Evolutionary conservation across 2,329 filamentous ascomycete species (phyloP).

Genomic region (Bipolaris zeicola): DNA sequence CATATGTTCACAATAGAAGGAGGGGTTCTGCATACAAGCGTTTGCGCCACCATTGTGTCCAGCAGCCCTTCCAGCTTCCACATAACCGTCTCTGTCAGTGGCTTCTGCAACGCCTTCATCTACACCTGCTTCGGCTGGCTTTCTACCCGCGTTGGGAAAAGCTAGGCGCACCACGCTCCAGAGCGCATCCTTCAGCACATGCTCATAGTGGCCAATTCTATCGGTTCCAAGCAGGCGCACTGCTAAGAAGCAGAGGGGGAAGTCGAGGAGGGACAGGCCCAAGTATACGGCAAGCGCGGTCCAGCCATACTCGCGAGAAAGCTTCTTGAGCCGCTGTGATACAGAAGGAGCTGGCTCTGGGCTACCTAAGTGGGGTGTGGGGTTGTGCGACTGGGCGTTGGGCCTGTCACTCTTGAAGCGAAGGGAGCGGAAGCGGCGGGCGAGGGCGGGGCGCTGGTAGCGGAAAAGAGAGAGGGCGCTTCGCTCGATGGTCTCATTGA

Average conservation of each 20-base stretch:
- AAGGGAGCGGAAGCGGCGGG: constrained; percentile 38
- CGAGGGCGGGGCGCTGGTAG: constrained; percentile 26
- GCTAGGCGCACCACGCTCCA: constrained; percentile 65
- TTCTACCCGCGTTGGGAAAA: constrained; percentile 61
- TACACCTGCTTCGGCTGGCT: constrained; percentile 54
- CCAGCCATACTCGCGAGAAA: constrained; percentile 94
- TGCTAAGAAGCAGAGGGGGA: constrained; percentile 91
- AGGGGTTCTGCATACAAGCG: constrained; percentile 69
- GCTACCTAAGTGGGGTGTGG: constrained; percentile 49
- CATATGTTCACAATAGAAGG: neutral
- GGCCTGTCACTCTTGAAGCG: constrained; percentile 47
- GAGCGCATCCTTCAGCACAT: constrained; percentile 67
- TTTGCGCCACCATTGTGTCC: constrained; percentile 64
- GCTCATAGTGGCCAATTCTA: constrained; percentile 75
- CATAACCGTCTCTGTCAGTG: constrained; percentile 36
- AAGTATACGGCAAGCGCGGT: constrained; percentile 91
- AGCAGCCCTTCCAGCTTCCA: constrained; percentile 65
- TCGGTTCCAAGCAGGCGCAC: constrained; percentile 85
- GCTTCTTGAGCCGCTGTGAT: constrained; percentile 75
- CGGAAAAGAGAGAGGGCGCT: constrained; percentile 24
- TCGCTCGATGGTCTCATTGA: constrained; percentile 19
- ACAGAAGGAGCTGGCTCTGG: constrained; percentile 58
- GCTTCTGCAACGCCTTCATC: constrained; percentile 43
- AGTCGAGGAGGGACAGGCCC: constrained; percentile 80
- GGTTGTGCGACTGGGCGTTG: constrained; percentile 40